Base-by-base conservation (phyloP, 257 asterid species). In the Nicotiana tomentosiformis region DNA sequence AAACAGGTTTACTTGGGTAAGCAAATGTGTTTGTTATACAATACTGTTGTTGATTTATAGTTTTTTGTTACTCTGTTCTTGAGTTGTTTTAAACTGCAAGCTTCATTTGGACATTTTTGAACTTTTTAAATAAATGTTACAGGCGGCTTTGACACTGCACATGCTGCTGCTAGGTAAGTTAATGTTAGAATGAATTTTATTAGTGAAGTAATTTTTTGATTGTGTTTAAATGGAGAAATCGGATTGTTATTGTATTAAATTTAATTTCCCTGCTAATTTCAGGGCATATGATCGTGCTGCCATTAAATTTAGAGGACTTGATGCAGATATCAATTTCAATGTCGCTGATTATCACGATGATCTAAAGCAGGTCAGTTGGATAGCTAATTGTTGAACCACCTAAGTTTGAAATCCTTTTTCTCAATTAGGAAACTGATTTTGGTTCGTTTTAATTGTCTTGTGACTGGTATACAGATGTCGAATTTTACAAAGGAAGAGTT, bases 251-350 rank as follows among this genome's bases (percentile, higher is more conserved):
- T 64, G 60, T 61, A 77, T 80, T 81, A 56, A 78, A 60, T 11
- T 72, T 82, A 77, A 60, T 15, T 72, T 82, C 61, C 78, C 83
- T 77, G 80, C 83, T 78, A 72, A 46, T 67, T 77, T 10, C 84
- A 96, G 99, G 95, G 99, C 98, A 10, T 96, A 96, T 49, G 99
- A 96, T 81, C 97, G 98, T 51, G 99, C 99, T 72, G 99, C 99
- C 39, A 88, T 96, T 49, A 94, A 96, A 77, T 96, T 96, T 64
- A 97, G 97, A 84, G 98, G 99, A 66, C 89, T 91, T 70, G 97
- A 96, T 80, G 99, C 99, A 3, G 99, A 96, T 85, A 96, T 96
- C 77, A 96, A 96, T 83, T 96, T 96, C 83, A 89, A 86, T 46
- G 92, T 88, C 87, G 84, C 86, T 84, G 99, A 94, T 81, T 96